phyloP scores from a whole-genome alignment of 768 basidiomycete species.

The Hortiboletus campestris region DNA sequence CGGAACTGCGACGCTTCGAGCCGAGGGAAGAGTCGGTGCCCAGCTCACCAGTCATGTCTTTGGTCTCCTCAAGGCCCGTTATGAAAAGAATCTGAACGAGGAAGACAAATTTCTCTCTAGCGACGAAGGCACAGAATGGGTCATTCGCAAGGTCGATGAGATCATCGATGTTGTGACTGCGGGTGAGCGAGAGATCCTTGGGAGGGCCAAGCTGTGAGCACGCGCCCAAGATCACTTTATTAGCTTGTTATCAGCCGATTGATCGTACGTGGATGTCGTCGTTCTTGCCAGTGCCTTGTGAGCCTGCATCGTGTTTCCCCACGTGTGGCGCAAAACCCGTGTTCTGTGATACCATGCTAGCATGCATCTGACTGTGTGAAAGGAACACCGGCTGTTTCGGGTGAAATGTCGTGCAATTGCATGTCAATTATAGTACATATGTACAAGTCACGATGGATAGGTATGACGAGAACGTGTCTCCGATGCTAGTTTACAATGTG shows the following conservation, averaged over 20 bases:
- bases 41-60: conserved; percentile 88
- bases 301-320: conserved; percentile 31
- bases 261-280: conserved; percentile 27
- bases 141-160: conserved; percentile 78
- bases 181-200: conserved; percentile 37
- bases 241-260: conserved; percentile 30
- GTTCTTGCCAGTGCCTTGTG: conserved; percentile 15
- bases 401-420: conserved; percentile 25
- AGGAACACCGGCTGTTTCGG: conserved; percentile 21
- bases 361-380: conserved; percentile 22
- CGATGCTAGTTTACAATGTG: conserved; percentile 33
- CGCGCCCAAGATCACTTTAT: conserved; percentile 21
- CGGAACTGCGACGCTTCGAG: conserved; percentile 80
- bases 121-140: conserved; percentile 89
- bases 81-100: conserved; percentile 53
- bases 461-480: conserved; percentile 31
- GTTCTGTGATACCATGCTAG: conserved; percentile 22
- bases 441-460: conserved; percentile 27
- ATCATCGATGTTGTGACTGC: conserved; percentile 71
- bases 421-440: conserved; percentile 32
- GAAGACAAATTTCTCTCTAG: conserved; percentile 80
- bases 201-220: conserved; percentile 62
- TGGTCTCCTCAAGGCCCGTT: conserved; percentile 83
- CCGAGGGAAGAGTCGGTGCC: conserved; percentile 81
- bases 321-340: conserved; percentile 33